A percentile compares a stretch with the other conserved stretches of the same genome.
phyloP scores from a whole-genome alignment of 768 basidiomycete genomes.

The Lyophyllum decastes region DNA sequence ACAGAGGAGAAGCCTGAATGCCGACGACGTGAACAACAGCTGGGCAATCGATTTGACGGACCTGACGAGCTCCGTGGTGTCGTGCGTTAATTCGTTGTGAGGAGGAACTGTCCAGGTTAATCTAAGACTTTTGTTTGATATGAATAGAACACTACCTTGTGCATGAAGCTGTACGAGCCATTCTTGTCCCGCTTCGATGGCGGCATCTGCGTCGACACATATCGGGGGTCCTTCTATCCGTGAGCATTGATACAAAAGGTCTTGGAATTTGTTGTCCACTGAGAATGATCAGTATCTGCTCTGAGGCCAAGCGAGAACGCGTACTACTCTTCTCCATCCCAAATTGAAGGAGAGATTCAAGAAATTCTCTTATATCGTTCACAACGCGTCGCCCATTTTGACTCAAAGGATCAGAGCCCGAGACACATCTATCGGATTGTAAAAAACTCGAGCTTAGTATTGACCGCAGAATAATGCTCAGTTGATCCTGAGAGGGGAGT shows the following conservation, averaged over 20 bases:
- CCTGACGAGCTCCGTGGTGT: slow-evolving; percentile 26
- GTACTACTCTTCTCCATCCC: slow-evolving; percentile 40
- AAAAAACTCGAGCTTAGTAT: slow-evolving; percentile 30
- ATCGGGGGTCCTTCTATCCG: slow-evolving; percentile 19
- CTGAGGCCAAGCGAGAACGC: neutral
- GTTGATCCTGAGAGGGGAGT: slow-evolving; percentile 39
- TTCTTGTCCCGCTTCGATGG: slow-evolving; percentile 16
- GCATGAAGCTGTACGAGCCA: slow-evolving; percentile 14
- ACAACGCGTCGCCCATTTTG: slow-evolving; percentile 29
- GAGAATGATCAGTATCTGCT: neutral
- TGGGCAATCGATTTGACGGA: slow-evolving; percentile 29
- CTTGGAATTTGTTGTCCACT: slow-evolving; percentile 41
- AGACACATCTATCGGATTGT: slow-evolving; percentile 6
- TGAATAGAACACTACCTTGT: neutral
- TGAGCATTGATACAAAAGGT: slow-evolving; percentile 31
- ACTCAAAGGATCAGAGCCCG: slow-evolving; percentile 29
- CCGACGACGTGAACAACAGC: slow-evolving; percentile 32
- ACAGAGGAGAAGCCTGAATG: slow-evolving; percentile 35
- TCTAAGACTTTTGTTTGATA: neutral
- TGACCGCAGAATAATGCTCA: slow-evolving; percentile 24
- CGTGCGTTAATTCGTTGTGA: slow-evolving; percentile 25
- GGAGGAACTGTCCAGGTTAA: slow-evolving; percentile 18
- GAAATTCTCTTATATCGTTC: slow-evolving; percentile 25
- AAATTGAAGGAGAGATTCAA: slow-evolving; percentile 34
- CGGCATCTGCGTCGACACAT: slow-evolving; percentile 17